Conservation (phyloP, 495 filamentous ascomycete genomes). For the Bacidia rubella region DNA sequence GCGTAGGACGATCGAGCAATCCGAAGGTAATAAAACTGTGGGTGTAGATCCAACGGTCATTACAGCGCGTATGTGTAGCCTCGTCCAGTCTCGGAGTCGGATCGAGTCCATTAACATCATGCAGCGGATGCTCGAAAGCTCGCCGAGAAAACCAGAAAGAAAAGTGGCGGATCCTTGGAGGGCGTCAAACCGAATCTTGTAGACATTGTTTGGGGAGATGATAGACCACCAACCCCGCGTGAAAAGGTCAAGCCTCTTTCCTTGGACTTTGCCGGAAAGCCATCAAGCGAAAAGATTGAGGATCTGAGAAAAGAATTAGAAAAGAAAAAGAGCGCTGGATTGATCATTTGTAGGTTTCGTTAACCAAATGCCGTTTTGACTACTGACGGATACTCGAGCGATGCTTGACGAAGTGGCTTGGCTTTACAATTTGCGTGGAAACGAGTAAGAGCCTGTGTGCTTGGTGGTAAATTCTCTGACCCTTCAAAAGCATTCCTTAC, state of each 20-base stretch:
- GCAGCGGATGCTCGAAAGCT: slow-evolving; percentile 71
- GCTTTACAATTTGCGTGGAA: slow-evolving; percentile 93
- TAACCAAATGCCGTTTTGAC: neutral
- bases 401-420: slow-evolving; percentile 98
- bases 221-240: slow-evolving; percentile 59
- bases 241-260: slow-evolving; percentile 60
- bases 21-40: slow-evolving; percentile 71
- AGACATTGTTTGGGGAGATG: slow-evolving; percentile 70
- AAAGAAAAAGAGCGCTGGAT: slow-evolving; percentile 76
- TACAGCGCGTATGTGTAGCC: slow-evolving; percentile 45
- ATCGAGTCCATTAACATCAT: slow-evolving; percentile 14
- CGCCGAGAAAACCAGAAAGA: slow-evolving; percentile 74
- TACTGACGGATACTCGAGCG: slow-evolving; percentile 23
- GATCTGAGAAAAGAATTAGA: slow-evolving; percentile 84
- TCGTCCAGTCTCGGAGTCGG: neutral
- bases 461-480: slow-evolving; percentile 13
- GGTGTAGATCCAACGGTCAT: slow-evolving; percentile 87
- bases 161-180: slow-evolving; percentile 61
- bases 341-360: slow-evolving; percentile 57
- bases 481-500: slow-evolving; percentile 66
- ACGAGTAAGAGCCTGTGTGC: slow-evolving; percentile 40
- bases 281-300: slow-evolving; percentile 67
- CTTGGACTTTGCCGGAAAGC: slow-evolving; percentile 68
- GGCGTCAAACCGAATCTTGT: slow-evolving; percentile 70
- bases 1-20: slow-evolving; percentile 59